These are phyloP conservation scores for Naganishia liquefaciens DNA, from an alignment of 1,284 basidiomycete species.

Conservation along the genomic window DNA sequence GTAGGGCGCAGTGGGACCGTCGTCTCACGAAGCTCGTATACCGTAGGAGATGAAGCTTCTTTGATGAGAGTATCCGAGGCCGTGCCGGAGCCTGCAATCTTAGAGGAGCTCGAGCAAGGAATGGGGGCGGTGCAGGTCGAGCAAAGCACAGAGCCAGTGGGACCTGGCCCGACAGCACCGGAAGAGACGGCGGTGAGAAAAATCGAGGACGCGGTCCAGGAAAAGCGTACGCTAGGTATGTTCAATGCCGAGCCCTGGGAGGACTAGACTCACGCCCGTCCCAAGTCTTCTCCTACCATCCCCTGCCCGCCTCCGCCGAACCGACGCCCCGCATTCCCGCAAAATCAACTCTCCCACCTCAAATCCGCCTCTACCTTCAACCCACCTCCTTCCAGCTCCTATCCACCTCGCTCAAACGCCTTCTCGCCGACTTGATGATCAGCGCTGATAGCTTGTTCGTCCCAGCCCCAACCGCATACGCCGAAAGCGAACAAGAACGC, in stretches of 20 bases:
- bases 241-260: neutral
- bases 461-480: constrained; percentile 1
- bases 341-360: constrained; percentile 9
- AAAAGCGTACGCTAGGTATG: constrained; percentile 12
- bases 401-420: constrained; percentile 14
- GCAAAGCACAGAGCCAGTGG: neutral
- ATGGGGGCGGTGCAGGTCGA: neutral
- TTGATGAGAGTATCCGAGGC: neutral
- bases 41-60: constrained; percentile 7
- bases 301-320: neutral
- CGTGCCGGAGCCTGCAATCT: too few species aligned
- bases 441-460: constrained; percentile 1
- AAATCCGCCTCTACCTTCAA: constrained; percentile 9
- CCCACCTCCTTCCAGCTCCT: constrained; percentile 20
- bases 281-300: constrained; percentile 19
- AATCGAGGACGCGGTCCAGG: neutral
- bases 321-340: neutral
- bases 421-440: constrained; percentile 23
- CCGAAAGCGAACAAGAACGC: neutral
- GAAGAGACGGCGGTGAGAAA: too few species aligned
- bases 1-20: neutral
- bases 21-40: neutral
- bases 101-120: neutral
- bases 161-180: neutral
- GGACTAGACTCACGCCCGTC: neutral